Evolutionary conservation across 2,329 filamentous ascomycete species (phyloP), one percentile per base, ranked within the genome.

Genomic region (Boeremia lycopersici): DNA sequence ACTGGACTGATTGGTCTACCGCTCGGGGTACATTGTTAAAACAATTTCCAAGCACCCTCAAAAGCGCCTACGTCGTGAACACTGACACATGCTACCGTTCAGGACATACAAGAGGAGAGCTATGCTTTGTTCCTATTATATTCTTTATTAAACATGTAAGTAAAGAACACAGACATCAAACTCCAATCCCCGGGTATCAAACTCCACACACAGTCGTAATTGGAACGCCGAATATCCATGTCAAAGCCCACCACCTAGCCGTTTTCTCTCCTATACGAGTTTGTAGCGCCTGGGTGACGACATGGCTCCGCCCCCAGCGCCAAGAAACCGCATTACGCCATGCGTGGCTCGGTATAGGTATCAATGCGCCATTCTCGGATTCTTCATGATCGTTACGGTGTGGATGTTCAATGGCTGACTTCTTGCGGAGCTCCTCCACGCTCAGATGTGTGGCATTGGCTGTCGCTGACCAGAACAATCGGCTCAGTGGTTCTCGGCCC

Each of bases 381-480:
- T 9, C 13, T 2, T 11, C n/a, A 2, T 33, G 6, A 12, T 30
- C 12, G 11, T 25, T 23, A 11, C 36, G 33, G 31, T 30, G 48
- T 6, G 63, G 55, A 34, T 57, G 25, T 11, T 62, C 59, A 6
- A 45, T 25, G 4, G 52, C 12, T 3, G 64, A 64, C 10, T 53
- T 40, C n/a, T 35, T 35, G 23, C 40, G 51, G 5, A 67, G 36
- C 26, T 59, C 40, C 3, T 38, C 46, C 11, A 61, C 60, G 25
- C 40, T 63, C 41, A 68, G 48, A 2, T 33, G 42, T 7, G 17
- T 30, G 5, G 53, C 33, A 8, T 61, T 48, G 2, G 47, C 36
- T 25, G 59, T 23, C 5, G 57, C 42, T 45, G 46, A 55, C 71
- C 71, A 74, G 35, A 73, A 72, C 8, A 73, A 47, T 29, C 59